Evolutionary conservation across 2,329 filamentous ascomycete species (phyloP).

Genomic region (Fusarium subglutinans): DNA sequence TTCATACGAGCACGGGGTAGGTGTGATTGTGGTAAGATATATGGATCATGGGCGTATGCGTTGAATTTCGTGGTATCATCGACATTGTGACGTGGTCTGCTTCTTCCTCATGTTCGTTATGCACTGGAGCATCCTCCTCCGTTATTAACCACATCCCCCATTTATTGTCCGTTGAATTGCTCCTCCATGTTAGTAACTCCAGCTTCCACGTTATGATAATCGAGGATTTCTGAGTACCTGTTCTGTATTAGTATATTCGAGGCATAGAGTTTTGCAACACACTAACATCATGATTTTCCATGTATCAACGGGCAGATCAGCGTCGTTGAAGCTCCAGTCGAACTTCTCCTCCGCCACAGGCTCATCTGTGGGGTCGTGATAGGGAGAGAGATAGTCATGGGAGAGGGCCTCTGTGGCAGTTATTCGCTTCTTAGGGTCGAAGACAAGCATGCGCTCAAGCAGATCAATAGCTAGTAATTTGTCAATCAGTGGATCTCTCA

Average conservation of each 20-base stretch:
- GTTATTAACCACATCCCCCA: constrained; percentile 47
- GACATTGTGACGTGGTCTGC: constrained; percentile 37
- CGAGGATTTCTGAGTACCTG: constrained; percentile 98
- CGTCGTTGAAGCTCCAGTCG: constrained; percentile 99
- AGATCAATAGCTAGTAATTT: constrained; percentile 79
- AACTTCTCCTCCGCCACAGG: constrained; percentile 97
- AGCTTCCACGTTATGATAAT: constrained; percentile 93
- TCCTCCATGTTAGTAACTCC: constrained; percentile 51
- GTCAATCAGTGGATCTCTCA: not conserved
- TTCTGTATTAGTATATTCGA: constrained; percentile 8
- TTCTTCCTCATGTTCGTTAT: constrained; percentile 29
- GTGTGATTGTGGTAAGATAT: constrained; percentile 23
- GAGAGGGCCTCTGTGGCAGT: constrained; percentile 85
- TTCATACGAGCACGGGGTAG: constrained; percentile 27
- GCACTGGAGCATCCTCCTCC: constrained; percentile 29
- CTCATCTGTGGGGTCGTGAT: constrained; percentile 97
- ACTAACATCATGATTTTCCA: constrained; percentile 99
- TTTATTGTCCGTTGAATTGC: constrained; percentile 50
- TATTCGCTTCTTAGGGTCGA: constrained; percentile 96
- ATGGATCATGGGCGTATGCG: constrained; percentile 35
- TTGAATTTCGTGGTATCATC: constrained; percentile 51
- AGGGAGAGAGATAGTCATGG: constrained; percentile 93
- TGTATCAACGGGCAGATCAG: constrained; percentile 96
- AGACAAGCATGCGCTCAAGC: constrained; percentile 96
- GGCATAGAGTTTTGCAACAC: not conserved